These are phyloP conservation scores for Boletus eberwhitei DNA, from an alignment of 768 basidiomycete species.

Conservation along the genomic window DNA sequence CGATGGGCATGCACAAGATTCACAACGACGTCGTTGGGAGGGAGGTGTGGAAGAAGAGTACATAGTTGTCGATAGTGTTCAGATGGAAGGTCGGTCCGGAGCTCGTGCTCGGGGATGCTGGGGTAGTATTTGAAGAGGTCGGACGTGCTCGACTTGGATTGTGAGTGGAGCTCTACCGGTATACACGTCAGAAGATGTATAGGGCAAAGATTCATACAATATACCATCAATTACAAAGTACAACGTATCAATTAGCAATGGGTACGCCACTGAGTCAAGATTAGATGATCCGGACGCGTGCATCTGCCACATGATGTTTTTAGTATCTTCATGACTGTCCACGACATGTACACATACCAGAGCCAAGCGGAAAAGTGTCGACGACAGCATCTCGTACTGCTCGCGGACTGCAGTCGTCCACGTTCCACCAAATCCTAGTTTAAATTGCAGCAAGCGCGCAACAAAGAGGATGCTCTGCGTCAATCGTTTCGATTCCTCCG, in stretches of 20 bases:
- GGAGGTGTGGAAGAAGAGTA: constrained; percentile 53
- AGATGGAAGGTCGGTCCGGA: constrained; percentile 53
- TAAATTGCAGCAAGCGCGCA: constrained; percentile 68
- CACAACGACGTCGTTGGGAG: constrained; percentile 48
- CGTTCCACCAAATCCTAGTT: constrained; percentile 56
- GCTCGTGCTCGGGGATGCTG: constrained; percentile 41
- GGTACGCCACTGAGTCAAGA: constrained; percentile 56
- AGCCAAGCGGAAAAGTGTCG: constrained; percentile 45
- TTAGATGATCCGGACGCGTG: constrained; percentile 48
- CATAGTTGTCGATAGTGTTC: constrained; percentile 57
- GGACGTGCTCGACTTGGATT: constrained; percentile 45
- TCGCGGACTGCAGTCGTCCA: constrained; percentile 56
- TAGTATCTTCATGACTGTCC: constrained; percentile 4
- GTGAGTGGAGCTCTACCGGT: constrained; percentile 55
- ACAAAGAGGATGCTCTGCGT: constrained; percentile 52
- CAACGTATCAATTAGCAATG: constrained; percentile 69
- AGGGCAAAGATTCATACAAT: constrained; percentile 5
- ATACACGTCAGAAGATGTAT: not conserved
- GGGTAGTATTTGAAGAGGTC: constrained; percentile 72
- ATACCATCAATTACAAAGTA: constrained; percentile 72
- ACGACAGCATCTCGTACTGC: constrained; percentile 40
- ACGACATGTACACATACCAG: constrained; percentile 40
- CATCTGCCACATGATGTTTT: constrained; percentile 36
- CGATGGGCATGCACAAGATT: constrained; percentile 58
- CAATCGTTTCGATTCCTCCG: constrained; percentile 24